Percentiles rank a stretch among this genome's conserved stretches.
Evolutionary conservation across 305 asterid species (phyloP).

Genomic region (Fraxinus albicans): DNA sequence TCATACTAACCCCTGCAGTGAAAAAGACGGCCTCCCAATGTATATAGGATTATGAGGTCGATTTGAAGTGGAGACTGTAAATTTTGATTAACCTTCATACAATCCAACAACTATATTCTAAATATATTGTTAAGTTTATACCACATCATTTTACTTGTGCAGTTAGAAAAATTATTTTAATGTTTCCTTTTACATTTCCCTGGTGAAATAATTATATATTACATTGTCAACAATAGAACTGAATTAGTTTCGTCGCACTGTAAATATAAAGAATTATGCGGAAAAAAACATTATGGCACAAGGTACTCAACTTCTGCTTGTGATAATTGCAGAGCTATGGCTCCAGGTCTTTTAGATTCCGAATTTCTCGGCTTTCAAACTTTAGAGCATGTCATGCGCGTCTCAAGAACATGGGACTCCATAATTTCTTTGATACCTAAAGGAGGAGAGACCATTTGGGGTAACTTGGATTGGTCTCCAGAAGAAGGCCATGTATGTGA

Average conservation of each 20-base stretch:
- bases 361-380: slow-evolving; percentile 69
- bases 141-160: neutral
- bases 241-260: neutral
- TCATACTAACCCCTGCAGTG: neutral
- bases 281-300: neutral
- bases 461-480: slow-evolving; percentile 75
- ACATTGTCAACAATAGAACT: neutral
- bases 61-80: neutral
- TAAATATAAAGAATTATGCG: neutral
- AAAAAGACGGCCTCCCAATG: neutral
- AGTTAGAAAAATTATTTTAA: neutral
- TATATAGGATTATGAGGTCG: neutral
- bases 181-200: neutral
- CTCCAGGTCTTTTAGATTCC: slow-evolving; percentile 70
- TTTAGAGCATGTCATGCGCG: slow-evolving; percentile 74
- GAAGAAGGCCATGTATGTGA: slow-evolving; percentile 68
- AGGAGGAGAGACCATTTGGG: slow-evolving; percentile 96
- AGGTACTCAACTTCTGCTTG: neutral
- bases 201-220: neutral
- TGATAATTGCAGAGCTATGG: slow-evolving; percentile 61
- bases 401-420: slow-evolving; percentile 87
- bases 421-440: slow-evolving; percentile 74
- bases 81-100: neutral
- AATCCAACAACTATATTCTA: neutral
- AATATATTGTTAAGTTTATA: neutral